Base-by-base conservation (phyloP, 2,329 filamentous ascomycete species). In the Xylariales sp. region DNA sequence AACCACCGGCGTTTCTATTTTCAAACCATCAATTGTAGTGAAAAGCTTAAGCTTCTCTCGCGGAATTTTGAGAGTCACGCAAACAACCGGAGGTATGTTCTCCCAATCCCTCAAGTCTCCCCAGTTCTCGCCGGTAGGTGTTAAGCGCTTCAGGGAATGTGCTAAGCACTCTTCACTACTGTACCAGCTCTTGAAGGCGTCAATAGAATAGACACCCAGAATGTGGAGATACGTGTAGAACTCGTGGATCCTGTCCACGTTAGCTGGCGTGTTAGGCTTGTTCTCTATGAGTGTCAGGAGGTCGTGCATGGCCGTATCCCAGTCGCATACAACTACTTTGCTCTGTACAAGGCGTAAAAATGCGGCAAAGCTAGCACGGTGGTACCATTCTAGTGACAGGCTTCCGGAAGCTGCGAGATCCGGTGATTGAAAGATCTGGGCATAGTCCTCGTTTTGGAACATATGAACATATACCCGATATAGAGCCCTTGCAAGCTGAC, bases 261-360 rank as follows among this genome's bases (percentile, higher is more conserved):
- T 45, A 10, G 80, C 64, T 23, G 30, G 57, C 16, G 64, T 30
- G 74, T 67, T 6, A 77, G 69, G 30, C 1, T 69, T 75, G 8
- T 70, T 69, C n/a, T 81, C 77, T 49, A 81, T 76, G n/a, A 71
- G 74, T 5, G 72, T 67, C 5, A 82, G 57, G 3, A 81, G 60
- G 0, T 45, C 28, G 1, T 66, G 69, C 63, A 76, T 79, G 18
- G 77, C 72, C 3, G 56, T 59, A n/a, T 73, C 54, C 76, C 79
- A 80, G 53, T 84, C 74, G 0, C 78, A 79, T 6, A 9, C 23
- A 23, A 23, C n/a, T 10, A 69, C 63, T n/a, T 68, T 56, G 10
- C 65, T 67, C 62, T 70, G 48, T 34, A 71, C 59, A 5, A 73
- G 56, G 10, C 62, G 63, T 10, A 72, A 57, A 30, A 73, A 69